A percentile compares a stretch with the other conserved stretches of the same genome.
phyloP scores from a whole-genome alignment of 371 early-diverging fungal genomes.

The Saksenaea vasiformis region DNA sequence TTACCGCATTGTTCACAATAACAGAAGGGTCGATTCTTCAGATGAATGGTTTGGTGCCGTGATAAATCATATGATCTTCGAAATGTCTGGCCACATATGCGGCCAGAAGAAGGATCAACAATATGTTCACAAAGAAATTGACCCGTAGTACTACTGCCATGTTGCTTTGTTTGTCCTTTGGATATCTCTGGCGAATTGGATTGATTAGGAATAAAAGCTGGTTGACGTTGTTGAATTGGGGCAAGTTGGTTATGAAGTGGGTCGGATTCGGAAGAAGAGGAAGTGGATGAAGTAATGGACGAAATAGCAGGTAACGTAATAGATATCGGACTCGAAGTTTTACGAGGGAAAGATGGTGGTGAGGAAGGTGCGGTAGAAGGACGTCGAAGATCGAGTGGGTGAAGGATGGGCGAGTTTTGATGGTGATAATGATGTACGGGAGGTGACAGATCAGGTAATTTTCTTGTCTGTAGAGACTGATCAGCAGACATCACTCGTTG shows the following conservation, averaged over 20 bases:
- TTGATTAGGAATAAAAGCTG: not conserved
- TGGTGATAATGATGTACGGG: slow-evolving; percentile 13
- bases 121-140: slow-evolving; percentile 42
- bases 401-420: slow-evolving; percentile 23
- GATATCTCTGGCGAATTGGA: not conserved
- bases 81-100: slow-evolving; percentile 44
- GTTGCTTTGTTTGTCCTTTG: slow-evolving; percentile 8
- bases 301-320: slow-evolving; percentile 23
- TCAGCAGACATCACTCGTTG: slow-evolving; percentile 34
- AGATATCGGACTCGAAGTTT: slow-evolving; percentile 8
- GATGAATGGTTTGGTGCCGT: slow-evolving; percentile 48
- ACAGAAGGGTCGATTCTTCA: slow-evolving; percentile 46
- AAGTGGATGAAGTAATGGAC: slow-evolving; percentile 10
- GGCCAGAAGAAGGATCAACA: slow-evolving; percentile 15
- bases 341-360: slow-evolving; percentile 4
- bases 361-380: slow-evolving; percentile 18
- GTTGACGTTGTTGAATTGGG: slow-evolving; percentile 10
- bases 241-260: slow-evolving; percentile 9
- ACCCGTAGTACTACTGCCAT: slow-evolving; percentile 6
- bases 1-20: slow-evolving; percentile 47
- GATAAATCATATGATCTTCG: slow-evolving; percentile 48
- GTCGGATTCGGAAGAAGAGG: not conserved
- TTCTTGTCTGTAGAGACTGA: slow-evolving; percentile 20
- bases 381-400: slow-evolving; percentile 28
- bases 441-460: slow-evolving; percentile 31